phyloP scores from a whole-genome alignment of 805 yeast species.

The Priceomyces haplophilus region DNA sequence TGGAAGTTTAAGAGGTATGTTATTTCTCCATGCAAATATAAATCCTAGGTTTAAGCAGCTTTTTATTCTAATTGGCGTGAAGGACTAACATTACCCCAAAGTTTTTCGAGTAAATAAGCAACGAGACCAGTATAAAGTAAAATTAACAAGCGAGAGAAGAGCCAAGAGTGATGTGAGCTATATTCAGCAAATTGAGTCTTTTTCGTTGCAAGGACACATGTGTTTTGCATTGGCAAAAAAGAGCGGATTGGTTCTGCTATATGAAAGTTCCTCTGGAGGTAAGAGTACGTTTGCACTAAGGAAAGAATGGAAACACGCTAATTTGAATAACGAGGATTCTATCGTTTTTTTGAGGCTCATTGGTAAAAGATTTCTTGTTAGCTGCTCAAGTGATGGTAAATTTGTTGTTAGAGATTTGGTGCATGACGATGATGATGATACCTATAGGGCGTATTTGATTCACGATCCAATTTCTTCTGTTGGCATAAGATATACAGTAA shows the following conservation, averaged over 20 bases:
- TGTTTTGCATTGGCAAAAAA: slow-evolving; percentile 24
- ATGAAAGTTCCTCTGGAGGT: slow-evolving; percentile 13
- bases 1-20: slow-evolving; percentile 21
- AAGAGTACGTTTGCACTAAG: slow-evolving; percentile 17
- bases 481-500: slow-evolving; percentile 11
- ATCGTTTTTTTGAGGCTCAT: slow-evolving; percentile 25
- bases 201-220: slow-evolving; percentile 16
- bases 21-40: neutral
- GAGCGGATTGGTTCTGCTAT: slow-evolving; percentile 29
- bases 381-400: slow-evolving; percentile 33
- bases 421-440: slow-evolving; percentile 32
- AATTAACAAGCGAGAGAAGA: slow-evolving; percentile 16
- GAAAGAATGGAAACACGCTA: slow-evolving; percentile 35
- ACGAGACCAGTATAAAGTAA: slow-evolving; percentile 7
- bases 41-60: neutral
- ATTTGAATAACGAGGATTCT: slow-evolving; percentile 19
- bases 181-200: slow-evolving; percentile 20
- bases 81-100: slow-evolving; percentile 13
- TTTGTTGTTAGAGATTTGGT: slow-evolving; percentile 33
- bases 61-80: neutral
- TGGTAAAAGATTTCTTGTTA: slow-evolving; percentile 26
- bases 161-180: slow-evolving; percentile 13
- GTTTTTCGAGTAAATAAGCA: slow-evolving; percentile 15
- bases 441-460: slow-evolving; percentile 24
- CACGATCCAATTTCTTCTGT: slow-evolving; percentile 24